phyloP scores from a whole-genome alignment of 306 rosid species.

The Acacia acuminata region DNA sequence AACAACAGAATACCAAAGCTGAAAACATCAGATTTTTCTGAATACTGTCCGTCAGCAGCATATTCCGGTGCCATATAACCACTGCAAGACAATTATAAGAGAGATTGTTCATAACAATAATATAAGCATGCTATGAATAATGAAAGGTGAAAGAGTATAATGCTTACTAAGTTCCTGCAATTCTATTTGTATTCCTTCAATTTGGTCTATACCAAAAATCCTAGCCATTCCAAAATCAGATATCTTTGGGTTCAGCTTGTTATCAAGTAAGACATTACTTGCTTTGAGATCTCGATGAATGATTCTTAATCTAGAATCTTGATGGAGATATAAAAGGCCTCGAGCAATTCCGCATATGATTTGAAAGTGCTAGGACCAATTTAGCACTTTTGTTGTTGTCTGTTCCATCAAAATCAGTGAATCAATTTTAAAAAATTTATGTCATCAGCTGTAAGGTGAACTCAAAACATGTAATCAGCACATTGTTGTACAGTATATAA shows the following conservation, averaged over 20 bases:
- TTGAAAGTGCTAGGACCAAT: slow-evolving; percentile 27
- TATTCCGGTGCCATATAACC: slow-evolving; percentile 60
- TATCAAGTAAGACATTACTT: slow-evolving; percentile 54
- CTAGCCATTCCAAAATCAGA: slow-evolving; percentile 60
- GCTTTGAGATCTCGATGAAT: slow-evolving; percentile 57
- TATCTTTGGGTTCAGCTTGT: slow-evolving; percentile 49
- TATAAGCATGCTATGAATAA: background rate
- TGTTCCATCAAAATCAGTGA: background rate
- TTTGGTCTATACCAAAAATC: slow-evolving; percentile 44
- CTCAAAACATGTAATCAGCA: background rate
- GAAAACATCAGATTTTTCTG: background rate
- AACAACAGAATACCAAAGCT: background rate
- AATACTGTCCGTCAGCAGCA: slow-evolving; percentile 30
- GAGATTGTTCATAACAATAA: background rate
- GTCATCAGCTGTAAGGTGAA: background rate
- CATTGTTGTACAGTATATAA: background rate
- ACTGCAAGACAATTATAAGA: background rate
- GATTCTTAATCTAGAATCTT: slow-evolving; percentile 51
- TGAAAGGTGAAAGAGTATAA: background rate
- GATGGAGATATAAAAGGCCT: slow-evolving; percentile 53
- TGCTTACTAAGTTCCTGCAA: slow-evolving; percentile 59
- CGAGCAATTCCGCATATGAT: slow-evolving; percentile 38
- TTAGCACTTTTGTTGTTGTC: background rate
- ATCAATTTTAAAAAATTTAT: background rate
- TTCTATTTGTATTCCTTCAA: slow-evolving; percentile 52